These are phyloP conservation scores for Fusarium chlamydosporum DNA, from an alignment of 2,329 filamentous ascomycete genomes.

Conservation along the genomic window DNA sequence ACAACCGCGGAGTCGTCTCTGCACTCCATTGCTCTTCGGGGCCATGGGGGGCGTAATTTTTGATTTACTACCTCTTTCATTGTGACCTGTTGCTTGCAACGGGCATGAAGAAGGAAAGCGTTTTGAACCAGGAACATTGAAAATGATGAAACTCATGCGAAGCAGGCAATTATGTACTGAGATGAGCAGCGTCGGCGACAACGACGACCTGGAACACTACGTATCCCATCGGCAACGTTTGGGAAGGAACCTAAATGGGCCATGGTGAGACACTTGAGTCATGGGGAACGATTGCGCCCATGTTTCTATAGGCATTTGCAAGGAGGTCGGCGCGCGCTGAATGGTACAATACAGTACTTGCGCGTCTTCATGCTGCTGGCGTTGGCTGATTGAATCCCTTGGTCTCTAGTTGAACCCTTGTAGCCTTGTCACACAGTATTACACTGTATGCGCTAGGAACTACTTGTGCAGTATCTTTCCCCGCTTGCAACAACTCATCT, in stretches of 20 bases:
- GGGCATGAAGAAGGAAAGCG: conserved; percentile 60
- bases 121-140: background rate
- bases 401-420: background rate
- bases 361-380: conserved; percentile 33
- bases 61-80: conserved; percentile 64
- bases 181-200: background rate
- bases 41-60: conserved; percentile 69
- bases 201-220: too few relatives aligned
- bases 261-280: conserved; percentile 35
- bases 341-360: conserved; percentile 29
- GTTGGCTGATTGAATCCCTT: conserved; percentile 20
- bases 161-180: background rate
- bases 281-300: conserved; percentile 24
- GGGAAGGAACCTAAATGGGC: background rate
- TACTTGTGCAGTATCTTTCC: conserved; percentile 25
- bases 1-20: conserved; percentile 65
- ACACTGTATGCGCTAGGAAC: conserved; percentile 40
- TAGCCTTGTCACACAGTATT: conserved; percentile 2
- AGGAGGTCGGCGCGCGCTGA: conserved; percentile 11
- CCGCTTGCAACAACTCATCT: conserved; percentile 31
- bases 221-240: background rate
- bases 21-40: conserved; percentile 68
- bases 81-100: conserved; percentile 56
- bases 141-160: background rate
- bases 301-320: conserved; percentile 32